Evolutionary conservation across 106 monocot species (phyloP), one percentile per base, ranked within the genome.

Genomic region (Dioscorea dumetorum): DNA sequence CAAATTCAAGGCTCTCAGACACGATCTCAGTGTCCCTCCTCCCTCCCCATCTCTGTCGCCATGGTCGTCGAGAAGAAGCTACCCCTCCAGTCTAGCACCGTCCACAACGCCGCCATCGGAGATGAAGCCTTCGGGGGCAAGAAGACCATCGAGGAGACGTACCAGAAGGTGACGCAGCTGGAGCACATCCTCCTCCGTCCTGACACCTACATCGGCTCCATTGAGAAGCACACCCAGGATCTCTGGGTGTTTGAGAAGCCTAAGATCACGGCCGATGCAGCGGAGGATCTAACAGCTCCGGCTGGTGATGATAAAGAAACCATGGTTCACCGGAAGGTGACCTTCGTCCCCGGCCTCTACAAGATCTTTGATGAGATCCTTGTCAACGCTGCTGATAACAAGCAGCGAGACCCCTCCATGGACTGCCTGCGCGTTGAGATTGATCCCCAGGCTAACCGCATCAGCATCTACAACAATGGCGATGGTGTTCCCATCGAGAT

Each of bases 331-430:
- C 77, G 89, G 11, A 19, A 73, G 63, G 68, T 99, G 48, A 71
- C 92, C 69, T 99, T 83, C 77, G 97, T 99, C 31, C 97, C 97
- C 1, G 97, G 97, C 8, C 80, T 99, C 28, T 99, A 99, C 78
- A 99, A 99, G 84, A 99, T 99, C 86, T 93, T 99, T 73, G 97
- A 99, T 67, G 97, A 99, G 87, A 99, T 99, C 73, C 89, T 99
- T 68, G 97, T 99, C 79, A 99, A 99, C 68, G 97, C 97, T 24
- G 97, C 90, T 49, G 97, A 99, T 82, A 99, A 99, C 87, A 99
- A 99, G 87, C 97, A 99, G 87, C 67, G 97, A 24, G 97, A 99
- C 62, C 87, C 86, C 24, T 74, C 81, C 21, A 99, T 99, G 97
- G 90, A 99, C 68, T 57, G 78, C 24, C 77, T 99, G 20, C 82